phyloP scores from a whole-genome alignment of 2,329 filamentous ascomycete species.

The Penicillium verrucosum region DNA sequence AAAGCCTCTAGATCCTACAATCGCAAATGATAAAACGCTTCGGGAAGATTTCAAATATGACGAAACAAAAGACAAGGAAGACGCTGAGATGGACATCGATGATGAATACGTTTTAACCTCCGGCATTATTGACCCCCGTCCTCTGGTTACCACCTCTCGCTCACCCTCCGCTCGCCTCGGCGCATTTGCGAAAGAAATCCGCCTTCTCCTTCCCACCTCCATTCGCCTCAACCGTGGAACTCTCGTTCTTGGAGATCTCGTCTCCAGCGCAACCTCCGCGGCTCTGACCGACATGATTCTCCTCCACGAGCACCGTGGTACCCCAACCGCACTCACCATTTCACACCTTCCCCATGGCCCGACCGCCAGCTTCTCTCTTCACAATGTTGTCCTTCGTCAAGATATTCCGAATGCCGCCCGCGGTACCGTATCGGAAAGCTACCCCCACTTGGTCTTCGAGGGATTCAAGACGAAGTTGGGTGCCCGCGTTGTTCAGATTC shows the following conservation, averaged over 20 bases:
- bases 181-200: slow-evolving; percentile 91
- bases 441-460: slow-evolving; percentile 94
- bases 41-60: slow-evolving; percentile 92
- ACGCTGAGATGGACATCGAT: slow-evolving; percentile 76
- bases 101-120: slow-evolving; percentile 90
- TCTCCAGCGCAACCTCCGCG: slow-evolving; percentile 73
- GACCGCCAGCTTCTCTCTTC: slow-evolving; percentile 80
- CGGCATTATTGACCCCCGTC: slow-evolving; percentile 84
- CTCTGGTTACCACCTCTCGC: slow-evolving; percentile 86
- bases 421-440: slow-evolving; percentile 86
- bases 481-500: slow-evolving; percentile 76
- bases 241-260: slow-evolving; percentile 78
- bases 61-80: slow-evolving; percentile 68
- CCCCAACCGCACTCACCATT: slow-evolving; percentile 82
- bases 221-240: slow-evolving; percentile 92
- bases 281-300: slow-evolving; percentile 82
- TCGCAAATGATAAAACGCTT: slow-evolving; percentile 81
- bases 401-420: slow-evolving; percentile 86
- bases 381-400: slow-evolving; percentile 88
- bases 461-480: slow-evolving; percentile 82
- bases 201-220: slow-evolving; percentile 75
- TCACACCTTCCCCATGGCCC: slow-evolving; percentile 87
- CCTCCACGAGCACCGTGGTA: slow-evolving; percentile 88
- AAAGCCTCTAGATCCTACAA: slow-evolving; percentile 74
- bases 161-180: slow-evolving; percentile 79